Evolutionary conservation across 1,284 basidiomycete genomes (phyloP).

Genomic region (Cryptococcus amylolentus): DNA sequence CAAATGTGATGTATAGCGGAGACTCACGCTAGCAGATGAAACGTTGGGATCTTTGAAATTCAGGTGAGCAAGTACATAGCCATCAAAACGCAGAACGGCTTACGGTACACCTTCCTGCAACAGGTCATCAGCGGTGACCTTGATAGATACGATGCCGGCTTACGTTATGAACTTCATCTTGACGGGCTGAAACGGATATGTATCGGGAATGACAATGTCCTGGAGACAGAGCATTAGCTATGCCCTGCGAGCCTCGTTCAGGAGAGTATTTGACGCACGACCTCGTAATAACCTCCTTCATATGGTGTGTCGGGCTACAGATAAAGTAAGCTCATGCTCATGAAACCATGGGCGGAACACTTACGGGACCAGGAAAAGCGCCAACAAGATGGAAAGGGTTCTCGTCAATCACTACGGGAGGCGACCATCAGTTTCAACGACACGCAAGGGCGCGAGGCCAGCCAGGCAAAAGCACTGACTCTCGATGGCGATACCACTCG

Average conservation of each 20-base stretch:
- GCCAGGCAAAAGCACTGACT: conserved; percentile 25
- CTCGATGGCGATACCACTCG: conserved; percentile 76
- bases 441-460: background rate
- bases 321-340: background rate
- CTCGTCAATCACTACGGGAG: conserved; percentile 64
- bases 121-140: conserved; percentile 9
- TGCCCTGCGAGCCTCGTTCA: background rate
- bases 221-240: conserved; percentile 38
- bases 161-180: conserved; percentile 95
- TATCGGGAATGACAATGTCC: conserved; percentile 93
- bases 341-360: conserved; percentile 11
- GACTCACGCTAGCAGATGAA: conserved; percentile 74
- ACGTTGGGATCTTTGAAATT: conserved; percentile 66
- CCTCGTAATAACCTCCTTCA: conserved; percentile 86
- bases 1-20: conserved; percentile 1
- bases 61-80: background rate
- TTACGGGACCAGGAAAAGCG: conserved; percentile 81
- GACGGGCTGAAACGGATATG: conserved; percentile 94
- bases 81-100: conserved; percentile 11
- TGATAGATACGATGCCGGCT: conserved; percentile 17
- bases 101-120: conserved; percentile 77
- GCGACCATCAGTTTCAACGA: background rate
- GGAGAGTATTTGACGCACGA: conserved; percentile 58
- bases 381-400: conserved; percentile 85
- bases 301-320: conserved; percentile 73